These are phyloP conservation scores for Pyrenochaeta sp. DNA, from an alignment of 2,329 filamentous ascomycete species.

Conservation along the genomic window DNA sequence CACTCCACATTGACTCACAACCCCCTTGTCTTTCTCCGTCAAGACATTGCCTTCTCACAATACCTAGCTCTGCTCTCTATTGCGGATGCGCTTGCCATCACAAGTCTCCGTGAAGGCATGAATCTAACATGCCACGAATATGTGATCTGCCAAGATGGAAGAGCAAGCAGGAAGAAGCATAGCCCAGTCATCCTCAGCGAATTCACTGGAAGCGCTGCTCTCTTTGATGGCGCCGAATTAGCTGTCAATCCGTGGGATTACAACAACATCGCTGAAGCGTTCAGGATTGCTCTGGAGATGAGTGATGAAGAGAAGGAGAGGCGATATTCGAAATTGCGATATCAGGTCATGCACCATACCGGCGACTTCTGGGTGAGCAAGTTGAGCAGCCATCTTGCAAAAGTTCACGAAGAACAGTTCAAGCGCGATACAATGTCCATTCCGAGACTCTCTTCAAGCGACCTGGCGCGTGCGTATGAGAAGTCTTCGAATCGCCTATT, in stretches of 20 bases:
- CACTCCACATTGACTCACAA: slow-evolving; percentile 93
- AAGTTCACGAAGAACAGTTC: slow-evolving; percentile 84
- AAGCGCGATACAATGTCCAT: slow-evolving; percentile 85
- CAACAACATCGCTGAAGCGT: slow-evolving; percentile 83
- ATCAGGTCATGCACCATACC: slow-evolving; percentile 80
- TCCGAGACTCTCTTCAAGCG: slow-evolving; percentile 78
- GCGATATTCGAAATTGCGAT: slow-evolving; percentile 78
- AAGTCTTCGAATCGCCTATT: slow-evolving; percentile 76
- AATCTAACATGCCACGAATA: slow-evolving; percentile 96
- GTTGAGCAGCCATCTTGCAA: slow-evolving; percentile 74
- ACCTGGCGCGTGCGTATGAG: slow-evolving; percentile 72
- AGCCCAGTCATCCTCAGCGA: slow-evolving; percentile 92
- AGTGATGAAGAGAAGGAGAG: slow-evolving; percentile 73
- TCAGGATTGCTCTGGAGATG: slow-evolving; percentile 86
- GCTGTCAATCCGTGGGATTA: slow-evolving; percentile 97
- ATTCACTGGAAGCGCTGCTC: slow-evolving; percentile 89
- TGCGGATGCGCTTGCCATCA: slow-evolving; percentile 92
- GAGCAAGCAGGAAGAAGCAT: slow-evolving; percentile 75
- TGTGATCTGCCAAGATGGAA: slow-evolving; percentile 89
- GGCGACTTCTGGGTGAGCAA: slow-evolving; percentile 86
- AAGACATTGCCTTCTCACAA: slow-evolving; percentile 91
- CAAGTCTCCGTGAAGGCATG: slow-evolving; percentile 95
- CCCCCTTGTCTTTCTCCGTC: slow-evolving; percentile 90
- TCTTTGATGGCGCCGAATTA: slow-evolving; percentile 83
- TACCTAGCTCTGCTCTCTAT: slow-evolving; percentile 92